Evolutionary conservation across 2,329 filamentous ascomycete species (phyloP).

Genomic region (Nannizziopsis arthrosporioides): DNA sequence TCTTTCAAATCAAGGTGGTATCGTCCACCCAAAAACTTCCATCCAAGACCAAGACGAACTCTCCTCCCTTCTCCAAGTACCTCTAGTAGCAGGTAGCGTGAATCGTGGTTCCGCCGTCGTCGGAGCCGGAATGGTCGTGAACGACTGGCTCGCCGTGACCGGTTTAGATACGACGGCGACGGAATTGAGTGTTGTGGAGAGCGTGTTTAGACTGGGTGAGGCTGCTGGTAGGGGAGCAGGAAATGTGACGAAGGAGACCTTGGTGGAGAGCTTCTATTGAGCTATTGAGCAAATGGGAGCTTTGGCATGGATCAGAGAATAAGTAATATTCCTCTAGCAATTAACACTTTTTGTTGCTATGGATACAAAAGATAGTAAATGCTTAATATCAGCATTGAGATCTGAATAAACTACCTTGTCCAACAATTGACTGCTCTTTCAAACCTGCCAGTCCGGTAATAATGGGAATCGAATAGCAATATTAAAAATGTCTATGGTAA

Average conservation of each 20-base stretch:
- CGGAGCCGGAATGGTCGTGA: constrained; percentile 93
- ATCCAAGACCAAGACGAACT: constrained; percentile 98
- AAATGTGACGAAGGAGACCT: constrained; percentile 72
- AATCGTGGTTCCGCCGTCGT: constrained; percentile 90
- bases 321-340: neutral
- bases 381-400: neutral
- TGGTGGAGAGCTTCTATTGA: constrained; percentile 98
- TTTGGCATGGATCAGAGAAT: neutral
- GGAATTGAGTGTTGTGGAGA: constrained; percentile 91
- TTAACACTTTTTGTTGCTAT: constrained; percentile 1
- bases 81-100: constrained; percentile 83
- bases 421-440: neutral
- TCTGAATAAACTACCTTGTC: neutral
- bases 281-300: neutral
- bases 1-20: constrained; percentile 86
- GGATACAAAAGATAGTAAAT: neutral
- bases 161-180: constrained; percentile 94
- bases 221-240: constrained; percentile 63
- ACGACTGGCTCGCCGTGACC: constrained; percentile 93
- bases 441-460: neutral
- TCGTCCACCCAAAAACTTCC: constrained; percentile 93
- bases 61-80: constrained; percentile 83
- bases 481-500: neutral
- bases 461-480: neutral
- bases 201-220: constrained; percentile 88